Evolutionary conservation across 2,329 filamentous ascomycete species (phyloP).

Genomic region (Claviceps quebecensis): DNA sequence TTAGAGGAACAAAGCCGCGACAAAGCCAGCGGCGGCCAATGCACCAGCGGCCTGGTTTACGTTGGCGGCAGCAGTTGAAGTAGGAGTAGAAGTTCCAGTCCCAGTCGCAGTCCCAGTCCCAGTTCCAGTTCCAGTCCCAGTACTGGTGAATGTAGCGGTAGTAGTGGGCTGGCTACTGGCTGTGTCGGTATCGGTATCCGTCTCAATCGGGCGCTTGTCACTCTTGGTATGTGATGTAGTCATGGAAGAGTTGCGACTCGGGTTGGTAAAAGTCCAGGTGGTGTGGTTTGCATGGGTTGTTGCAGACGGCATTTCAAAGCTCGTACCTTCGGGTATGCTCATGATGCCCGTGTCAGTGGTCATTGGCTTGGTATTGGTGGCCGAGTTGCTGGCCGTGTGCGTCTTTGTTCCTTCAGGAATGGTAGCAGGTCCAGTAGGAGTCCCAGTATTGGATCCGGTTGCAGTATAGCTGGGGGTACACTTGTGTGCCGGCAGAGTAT

Average conservation of each 20-base stretch:
- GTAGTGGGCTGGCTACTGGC: conserved; percentile 1
- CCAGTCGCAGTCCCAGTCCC: neutral
- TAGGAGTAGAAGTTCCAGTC: conserved; percentile 1
- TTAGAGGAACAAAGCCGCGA: conserved; percentile 29
- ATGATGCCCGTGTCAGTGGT: conserved; percentile 5
- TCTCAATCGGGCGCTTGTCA: neutral
- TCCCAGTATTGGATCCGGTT: neutral
- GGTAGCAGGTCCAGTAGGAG: too few relatives aligned
- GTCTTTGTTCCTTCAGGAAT: neutral
- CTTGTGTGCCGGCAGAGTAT: conserved; percentile 21
- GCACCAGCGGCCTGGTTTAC: conserved; percentile 20
- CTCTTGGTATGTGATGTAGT: neutral
- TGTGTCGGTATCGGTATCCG: neutral
- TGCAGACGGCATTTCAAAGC: conserved; percentile 48
- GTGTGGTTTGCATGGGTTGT: neutral
- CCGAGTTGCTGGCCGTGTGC: neutral
- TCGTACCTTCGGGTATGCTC: conserved; percentile 25
- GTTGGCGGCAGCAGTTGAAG: conserved; percentile 15
- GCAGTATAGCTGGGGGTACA: conserved; percentile 19
- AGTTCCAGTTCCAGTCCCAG: neutral
- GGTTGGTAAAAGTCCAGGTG: neutral
- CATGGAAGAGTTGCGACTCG: conserved; percentile 2
- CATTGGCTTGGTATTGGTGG: neutral
- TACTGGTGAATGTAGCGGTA: conserved; percentile 5
- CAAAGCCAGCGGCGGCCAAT: conserved; percentile 24